These are phyloP conservation scores for Nemania bipapillata DNA, from an alignment of 2,329 filamentous ascomycete genomes.

Conservation along the genomic window DNA sequence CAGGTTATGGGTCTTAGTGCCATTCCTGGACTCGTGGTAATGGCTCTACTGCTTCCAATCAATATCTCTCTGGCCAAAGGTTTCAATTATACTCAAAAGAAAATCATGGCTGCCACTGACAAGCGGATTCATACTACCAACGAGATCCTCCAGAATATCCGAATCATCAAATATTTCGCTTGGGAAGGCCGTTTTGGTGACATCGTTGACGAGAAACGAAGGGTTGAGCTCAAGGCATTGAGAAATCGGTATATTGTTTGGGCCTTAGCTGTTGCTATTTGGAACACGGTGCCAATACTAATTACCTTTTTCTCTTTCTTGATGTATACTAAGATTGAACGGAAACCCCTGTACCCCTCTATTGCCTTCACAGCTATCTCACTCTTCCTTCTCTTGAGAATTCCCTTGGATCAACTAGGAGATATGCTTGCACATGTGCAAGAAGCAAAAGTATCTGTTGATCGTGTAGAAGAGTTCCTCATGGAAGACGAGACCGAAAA, in stretches of 20 bases:
- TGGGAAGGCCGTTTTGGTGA: constrained; percentile 93
- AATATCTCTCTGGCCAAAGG: constrained; percentile 89
- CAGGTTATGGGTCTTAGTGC: constrained; percentile 91
- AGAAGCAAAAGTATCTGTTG: constrained; percentile 95
- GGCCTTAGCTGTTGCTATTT: constrained; percentile 90
- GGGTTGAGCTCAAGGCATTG: constrained; percentile 78
- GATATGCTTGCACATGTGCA: constrained; percentile 99
- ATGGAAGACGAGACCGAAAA: constrained; percentile 96
- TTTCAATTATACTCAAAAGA: constrained; percentile 87
- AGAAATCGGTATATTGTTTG: constrained; percentile 88
- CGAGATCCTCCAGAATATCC: constrained; percentile 94
- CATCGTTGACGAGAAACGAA: constrained; percentile 88
- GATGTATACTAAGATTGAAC: constrained; percentile 88
- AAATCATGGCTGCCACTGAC: constrained; percentile 91
- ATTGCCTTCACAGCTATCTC: constrained; percentile 96
- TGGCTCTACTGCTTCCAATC: constrained; percentile 86
- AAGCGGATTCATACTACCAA: constrained; percentile 96
- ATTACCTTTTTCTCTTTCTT: constrained; percentile 98
- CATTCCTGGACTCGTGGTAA: constrained; percentile 90
- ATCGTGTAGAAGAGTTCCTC: constrained; percentile 94
- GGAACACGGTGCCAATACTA: constrained; percentile 93
- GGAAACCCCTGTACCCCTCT: constrained; percentile 88
- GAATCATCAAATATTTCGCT: constrained; percentile 99
- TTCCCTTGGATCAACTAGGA: constrained; percentile 92
- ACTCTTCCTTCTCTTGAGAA: constrained; percentile 90